Conservation (phyloP, 306 rosid species). For the Quercus aquifolioides region DNA sequence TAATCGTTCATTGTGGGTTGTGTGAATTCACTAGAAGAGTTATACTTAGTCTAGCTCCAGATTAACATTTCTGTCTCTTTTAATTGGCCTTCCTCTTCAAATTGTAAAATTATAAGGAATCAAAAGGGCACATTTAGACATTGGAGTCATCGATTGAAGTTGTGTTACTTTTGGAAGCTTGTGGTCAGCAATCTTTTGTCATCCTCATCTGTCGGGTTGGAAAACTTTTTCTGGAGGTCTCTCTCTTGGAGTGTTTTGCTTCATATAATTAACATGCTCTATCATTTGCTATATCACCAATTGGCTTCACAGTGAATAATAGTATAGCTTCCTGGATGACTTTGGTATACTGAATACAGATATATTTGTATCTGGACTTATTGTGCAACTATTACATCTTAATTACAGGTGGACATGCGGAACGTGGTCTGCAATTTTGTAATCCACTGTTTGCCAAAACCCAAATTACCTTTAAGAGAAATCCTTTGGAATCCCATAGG, state of each 20-base stretch:
- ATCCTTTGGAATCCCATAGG: constrained; percentile 15
- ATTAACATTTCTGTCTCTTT: neutral
- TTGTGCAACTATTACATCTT: neutral
- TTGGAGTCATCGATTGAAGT: neutral
- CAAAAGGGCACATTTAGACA: neutral
- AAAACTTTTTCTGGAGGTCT: neutral
- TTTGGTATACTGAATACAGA: neutral
- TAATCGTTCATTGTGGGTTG: too few relatives aligned
- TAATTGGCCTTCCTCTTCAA: neutral
- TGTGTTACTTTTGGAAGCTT: neutral
- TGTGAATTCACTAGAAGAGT: neutral
- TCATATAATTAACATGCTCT: neutral
- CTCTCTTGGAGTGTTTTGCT: neutral
- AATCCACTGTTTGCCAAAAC: constrained; percentile 16
- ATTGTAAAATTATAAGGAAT: neutral
- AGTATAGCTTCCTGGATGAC: neutral
- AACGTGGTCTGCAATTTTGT: constrained; percentile 25
- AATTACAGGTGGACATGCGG: constrained; percentile 31
- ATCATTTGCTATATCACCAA: neutral
- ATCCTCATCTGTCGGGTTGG: neutral
- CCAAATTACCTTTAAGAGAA: constrained; percentile 19
- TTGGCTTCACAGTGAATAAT: neutral
- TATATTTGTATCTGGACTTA: neutral
- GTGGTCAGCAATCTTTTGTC: neutral
- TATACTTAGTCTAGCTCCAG: neutral